Evolutionary conservation across 2,329 filamentous ascomycete species (phyloP), one percentile per base, ranked within the genome.

Genomic region (Sordariomycetes sp.): DNA sequence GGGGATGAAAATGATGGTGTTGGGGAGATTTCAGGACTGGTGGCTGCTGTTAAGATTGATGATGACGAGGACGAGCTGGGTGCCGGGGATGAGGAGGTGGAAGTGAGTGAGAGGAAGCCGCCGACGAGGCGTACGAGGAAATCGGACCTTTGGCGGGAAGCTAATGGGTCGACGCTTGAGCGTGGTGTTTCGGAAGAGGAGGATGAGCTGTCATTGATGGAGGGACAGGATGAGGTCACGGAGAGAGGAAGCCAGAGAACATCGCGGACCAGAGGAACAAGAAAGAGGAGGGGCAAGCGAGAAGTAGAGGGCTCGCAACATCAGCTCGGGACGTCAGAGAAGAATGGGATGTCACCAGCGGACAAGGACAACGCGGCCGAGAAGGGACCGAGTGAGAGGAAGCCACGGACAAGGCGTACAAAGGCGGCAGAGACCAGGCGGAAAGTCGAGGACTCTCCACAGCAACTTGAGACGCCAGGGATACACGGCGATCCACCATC

Each of bases 21-120:
- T 42, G 28, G 34, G 25, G 42, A 56, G 20, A 25, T 56, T 10
- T 34, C 54, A 17, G 52, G 51, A 15, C 17, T 58, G 52, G 39
- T 55, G n/a, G 52, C 35, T 3, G 20, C 35, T 6, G 56, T 58
- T 13, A 53, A 10, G 36, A 57, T 10, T 57, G 60, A 61, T n/a
- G 60, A 61, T 15, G 60, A 56, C 13, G 42, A 35, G 25, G 48
- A 51, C 10, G 48, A 24, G 22, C 5, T 8, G 8, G 48, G 22
- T 7, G 48, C 48, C 7, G 48, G n/a, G 24, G 22, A 12, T 10
- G 3, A 10, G 13, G 8, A 24, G 4, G 48, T 2, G 8, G n/a
- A 24, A 3, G 22, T 22, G 20, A 24, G 6, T 17, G 15, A 6
- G 15, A 45, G 17, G 39, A 45, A n/a, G 13, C 15, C 15, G 39